These are phyloP conservation scores for Solanum appendiculatum DNA, from an alignment of 257 asterid species.

Conservation along the genomic window DNA sequence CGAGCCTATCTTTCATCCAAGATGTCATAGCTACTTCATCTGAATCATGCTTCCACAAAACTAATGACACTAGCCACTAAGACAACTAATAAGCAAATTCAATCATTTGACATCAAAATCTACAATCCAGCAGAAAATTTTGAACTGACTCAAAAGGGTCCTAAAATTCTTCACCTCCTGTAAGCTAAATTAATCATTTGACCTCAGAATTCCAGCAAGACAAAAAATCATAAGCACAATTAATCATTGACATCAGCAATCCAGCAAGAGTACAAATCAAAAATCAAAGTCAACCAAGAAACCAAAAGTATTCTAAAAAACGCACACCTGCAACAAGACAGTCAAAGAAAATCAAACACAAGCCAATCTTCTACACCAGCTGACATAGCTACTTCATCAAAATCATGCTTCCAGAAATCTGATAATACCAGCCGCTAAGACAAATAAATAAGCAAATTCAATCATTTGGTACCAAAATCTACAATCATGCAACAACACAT, in stretches of 20 bases:
- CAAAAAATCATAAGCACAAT: neutral
- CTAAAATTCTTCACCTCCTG: neutral
- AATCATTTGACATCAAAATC: neutral
- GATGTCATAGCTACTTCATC: neutral
- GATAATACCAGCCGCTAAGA: neutral
- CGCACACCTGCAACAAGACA: neutral
- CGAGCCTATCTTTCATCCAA: neutral
- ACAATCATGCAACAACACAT: neutral
- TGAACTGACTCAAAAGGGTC: neutral
- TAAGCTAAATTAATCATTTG: neutral
- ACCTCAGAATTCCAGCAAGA: neutral
- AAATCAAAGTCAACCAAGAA: neutral
- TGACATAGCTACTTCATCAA: neutral
- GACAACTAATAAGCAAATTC: neutral
- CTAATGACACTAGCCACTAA: neutral
- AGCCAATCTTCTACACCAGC: neutral
- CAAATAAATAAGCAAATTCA: neutral
- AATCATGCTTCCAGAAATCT: neutral
- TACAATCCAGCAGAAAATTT: neutral
- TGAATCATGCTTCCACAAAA: neutral
- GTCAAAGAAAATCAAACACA: neutral
- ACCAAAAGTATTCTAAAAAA: neutral
- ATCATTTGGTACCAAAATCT: neutral
- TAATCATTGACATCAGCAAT: neutral
- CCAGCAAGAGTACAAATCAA: neutral